Evolutionary conservation across 805 yeast species (phyloP), one percentile per base, ranked within the genome.

Genomic region (Crinitomyces ghanaensis): DNA sequence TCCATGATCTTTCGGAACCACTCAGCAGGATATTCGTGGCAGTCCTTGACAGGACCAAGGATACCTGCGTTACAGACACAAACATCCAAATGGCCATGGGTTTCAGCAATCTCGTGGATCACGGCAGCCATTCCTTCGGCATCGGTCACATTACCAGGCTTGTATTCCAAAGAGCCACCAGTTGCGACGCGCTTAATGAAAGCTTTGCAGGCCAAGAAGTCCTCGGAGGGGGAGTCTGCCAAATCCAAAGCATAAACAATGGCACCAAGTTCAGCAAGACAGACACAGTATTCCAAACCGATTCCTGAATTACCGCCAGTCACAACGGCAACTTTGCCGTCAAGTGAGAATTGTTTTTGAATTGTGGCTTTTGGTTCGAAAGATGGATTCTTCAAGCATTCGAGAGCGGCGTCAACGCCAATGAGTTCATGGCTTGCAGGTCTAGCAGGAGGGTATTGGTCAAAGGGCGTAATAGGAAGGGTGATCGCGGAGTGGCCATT

Each of bases 61-160:
- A 53, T 41, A 4, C 94, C 94, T 1, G 94, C 94, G 54, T 83
- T 82, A 22, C 82, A 77, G 26, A 83, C 64, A 12, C 81, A 48
- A 0, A 81, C 66, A 49, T 80, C 73, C 25, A 84, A 56, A 13
- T 54, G 54, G 2, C 84, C 83, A 49, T 68, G 75, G 32, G 58
- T 60, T 4, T 48, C 42, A 5, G 70, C 46, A 1, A 82, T 71
- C 12, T 53, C 31, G 0, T 56, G 50, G 8, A 80, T 57, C 1
- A 74, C 62, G 4, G 49, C 39, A 2, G 50, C 40, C 5, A 65
- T 47, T 0, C 61, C 56, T 1, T 42, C 39, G 2, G 56, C 53
- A 11, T 70, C 64, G 0, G 77, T 52, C 4, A 83, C 66, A 49
- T 83, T 91, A 0, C 44, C 31, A 55, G 59, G 13, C 48, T 45